Evolutionary conservation across 805 yeast species (phyloP), one percentile per base, ranked within the genome.

Genomic region (Spencermartinsiella europaea): DNA sequence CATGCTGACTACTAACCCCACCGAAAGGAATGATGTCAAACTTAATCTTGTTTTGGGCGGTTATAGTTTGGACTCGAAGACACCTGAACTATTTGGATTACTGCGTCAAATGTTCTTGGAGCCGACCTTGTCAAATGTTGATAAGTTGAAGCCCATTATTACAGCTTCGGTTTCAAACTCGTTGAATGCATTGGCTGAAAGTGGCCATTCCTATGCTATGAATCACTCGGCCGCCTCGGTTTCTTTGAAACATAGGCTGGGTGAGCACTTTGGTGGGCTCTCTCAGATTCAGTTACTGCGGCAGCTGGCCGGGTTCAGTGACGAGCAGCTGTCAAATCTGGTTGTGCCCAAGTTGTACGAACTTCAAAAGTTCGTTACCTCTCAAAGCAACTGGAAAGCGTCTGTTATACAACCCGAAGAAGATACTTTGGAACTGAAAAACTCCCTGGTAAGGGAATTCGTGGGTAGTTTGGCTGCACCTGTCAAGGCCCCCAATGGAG

Each of bases 161-260:
- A 84, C 84, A 58, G 76, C 83, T 35, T 64, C 83, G 57, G 83
- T 85, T 0, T 81, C 89, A 28, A 90, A 87, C 56, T 85, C 86
- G 58, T 70, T 87, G 47, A 81, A 90, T 57, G 71, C 76, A 4
- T 79, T 93, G 43, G 90, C 96, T 7, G 93, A 90, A 47, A 72
- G 84, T 46, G 99, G 99, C 0, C 97, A 93, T 61, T 69, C 82
- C 1, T 90, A 76, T 65, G 96, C 98, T 2, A 75, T 80, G 54
- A 71, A 80, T 3, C 76, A 70, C 56, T 81, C 95, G 1, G 71
- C 95, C 1, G 71, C 78, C 20, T 75, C 95, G 0, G 64, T 88
- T 2, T 79, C 88, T 1, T 68, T 76, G 1, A 72, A 80, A 16
- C 79, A 78, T 45, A 72, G 79, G 3, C 71, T 89, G 16, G 71